phyloP scores from a whole-genome alignment of 2,329 filamentous ascomycete species.

The Raffaelea ambrosiae region DNA sequence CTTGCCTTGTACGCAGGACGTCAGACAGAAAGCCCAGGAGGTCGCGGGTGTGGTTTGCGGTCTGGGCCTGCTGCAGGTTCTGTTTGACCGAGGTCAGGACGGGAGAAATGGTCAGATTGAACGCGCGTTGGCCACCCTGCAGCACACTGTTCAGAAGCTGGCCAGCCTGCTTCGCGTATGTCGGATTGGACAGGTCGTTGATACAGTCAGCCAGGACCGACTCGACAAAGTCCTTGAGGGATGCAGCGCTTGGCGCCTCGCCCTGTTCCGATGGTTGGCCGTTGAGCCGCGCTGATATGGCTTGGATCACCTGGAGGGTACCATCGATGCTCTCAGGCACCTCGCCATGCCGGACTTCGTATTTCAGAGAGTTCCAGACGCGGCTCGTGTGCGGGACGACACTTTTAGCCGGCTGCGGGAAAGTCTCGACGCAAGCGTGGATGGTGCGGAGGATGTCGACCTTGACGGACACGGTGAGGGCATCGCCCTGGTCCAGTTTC shows the following conservation, averaged over 20 bases:
- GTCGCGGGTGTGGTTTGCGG: slow-evolving; percentile 40
- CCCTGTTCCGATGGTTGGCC: slow-evolving; percentile 7
- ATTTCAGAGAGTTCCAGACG: slow-evolving; percentile 54
- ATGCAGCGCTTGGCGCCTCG: slow-evolving; percentile 15
- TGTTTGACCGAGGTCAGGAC: slow-evolving; percentile 39
- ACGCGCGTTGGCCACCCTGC: slow-evolving; percentile 38
- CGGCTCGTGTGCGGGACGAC: slow-evolving; percentile 39
- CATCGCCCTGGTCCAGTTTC: slow-evolving; percentile 51
- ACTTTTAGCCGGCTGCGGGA: slow-evolving; percentile 35
- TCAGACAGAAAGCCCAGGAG: slow-evolving; percentile 43
- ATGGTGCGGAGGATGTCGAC: slow-evolving; percentile 49
- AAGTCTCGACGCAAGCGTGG: slow-evolving; percentile 42
- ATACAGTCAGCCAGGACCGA: slow-evolving; percentile 43
- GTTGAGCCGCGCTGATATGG: slow-evolving; percentile 34
- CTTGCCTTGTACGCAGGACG: slow-evolving; percentile 36
- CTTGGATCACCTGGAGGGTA: slow-evolving; percentile 44
- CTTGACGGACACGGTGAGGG: slow-evolving; percentile 50
- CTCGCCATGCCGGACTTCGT: slow-evolving; percentile 54
- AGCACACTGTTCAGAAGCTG: slow-evolving; percentile 42
- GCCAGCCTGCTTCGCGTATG: slow-evolving; percentile 43
- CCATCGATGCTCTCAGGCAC: slow-evolving; percentile 48
- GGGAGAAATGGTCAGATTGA: slow-evolving; percentile 36
- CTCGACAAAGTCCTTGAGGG: slow-evolving; percentile 10
- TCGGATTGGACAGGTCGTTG: slow-evolving; percentile 43
- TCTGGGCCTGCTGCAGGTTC: slow-evolving; percentile 41